A percentile compares a stretch with the other conserved stretches of the same genome.
phyloP scores from a whole-genome alignment of 2,329 filamentous ascomycete genomes.

The Ophiocordyceps robertsii region DNA sequence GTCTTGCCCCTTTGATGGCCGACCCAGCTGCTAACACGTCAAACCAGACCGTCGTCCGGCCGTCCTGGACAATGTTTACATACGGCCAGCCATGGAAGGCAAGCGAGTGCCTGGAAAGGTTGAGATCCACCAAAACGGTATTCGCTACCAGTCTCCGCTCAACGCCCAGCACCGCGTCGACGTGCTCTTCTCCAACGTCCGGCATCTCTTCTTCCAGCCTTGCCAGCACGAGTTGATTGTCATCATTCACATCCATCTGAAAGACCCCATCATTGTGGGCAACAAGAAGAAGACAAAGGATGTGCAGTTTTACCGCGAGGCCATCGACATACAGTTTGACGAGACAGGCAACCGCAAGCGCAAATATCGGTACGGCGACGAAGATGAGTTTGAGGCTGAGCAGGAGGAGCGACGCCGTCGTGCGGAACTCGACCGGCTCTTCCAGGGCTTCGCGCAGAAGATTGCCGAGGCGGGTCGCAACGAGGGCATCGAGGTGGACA shows the following conservation, averaged over 20 bases:
- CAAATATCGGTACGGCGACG: constrained; percentile 94
- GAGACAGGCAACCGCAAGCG: constrained; percentile 97
- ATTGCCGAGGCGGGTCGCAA: constrained; percentile 90
- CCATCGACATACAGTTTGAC: constrained; percentile 96
- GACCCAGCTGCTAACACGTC: not conserved
- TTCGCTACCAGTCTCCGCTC: constrained; percentile 77
- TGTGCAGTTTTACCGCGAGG: constrained; percentile 95
- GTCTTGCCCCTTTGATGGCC: not conserved
- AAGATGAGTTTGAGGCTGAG: constrained; percentile 97
- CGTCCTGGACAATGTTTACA: constrained; percentile 86
- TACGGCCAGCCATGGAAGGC: constrained; percentile 88
- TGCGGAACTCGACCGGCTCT: constrained; percentile 86
- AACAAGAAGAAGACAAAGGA: constrained; percentile 98
- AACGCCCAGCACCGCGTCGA: constrained; percentile 76
- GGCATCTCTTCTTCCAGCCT: constrained; percentile 97
- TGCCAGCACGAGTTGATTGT: constrained; percentile 94
- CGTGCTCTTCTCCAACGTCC: constrained; percentile 94
- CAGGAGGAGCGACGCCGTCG: constrained; percentile 89
- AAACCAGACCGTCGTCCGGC: constrained; percentile 73
- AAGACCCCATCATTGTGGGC: constrained; percentile 94
- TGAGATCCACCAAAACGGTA: constrained; percentile 97
- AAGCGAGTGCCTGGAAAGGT: constrained; percentile 94
- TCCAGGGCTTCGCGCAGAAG: constrained; percentile 94
- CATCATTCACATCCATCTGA: constrained; percentile 94
- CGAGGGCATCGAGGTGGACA: constrained; percentile 84